A percentile compares a stretch with the other conserved stretches of the same genome.
Evolutionary conservation across 2,329 filamentous ascomycete species (phyloP).

Genomic region (Sporothrix phasma): DNA sequence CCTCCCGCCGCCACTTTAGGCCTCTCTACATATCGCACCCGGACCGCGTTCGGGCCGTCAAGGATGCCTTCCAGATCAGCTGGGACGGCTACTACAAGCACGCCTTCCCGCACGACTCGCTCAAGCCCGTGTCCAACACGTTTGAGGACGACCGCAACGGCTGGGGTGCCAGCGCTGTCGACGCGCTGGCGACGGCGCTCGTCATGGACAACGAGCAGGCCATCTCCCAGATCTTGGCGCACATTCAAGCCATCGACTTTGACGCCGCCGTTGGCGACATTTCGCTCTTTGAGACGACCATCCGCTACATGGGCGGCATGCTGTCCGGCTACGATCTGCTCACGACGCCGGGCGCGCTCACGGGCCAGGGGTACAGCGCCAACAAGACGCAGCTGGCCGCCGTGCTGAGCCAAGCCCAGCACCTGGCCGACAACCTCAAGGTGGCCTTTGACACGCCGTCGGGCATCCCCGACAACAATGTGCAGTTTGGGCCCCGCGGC

Average conservation of each 20-base stretch:
- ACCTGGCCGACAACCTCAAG: constrained; percentile 61
- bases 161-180: constrained; percentile 77
- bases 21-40: constrained; percentile 26
- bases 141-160: constrained; percentile 64
- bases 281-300: constrained; percentile 83
- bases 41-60: constrained; percentile 48
- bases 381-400: constrained; percentile 39
- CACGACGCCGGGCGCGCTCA: constrained; percentile 46
- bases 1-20: neutral
- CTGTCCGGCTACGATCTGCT: constrained; percentile 68
- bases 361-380: constrained; percentile 29
- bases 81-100: constrained; percentile 66
- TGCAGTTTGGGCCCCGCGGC: constrained; percentile 48
- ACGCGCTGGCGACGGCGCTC: constrained; percentile 69
- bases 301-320: constrained; percentile 75
- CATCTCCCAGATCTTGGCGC: constrained; percentile 60
- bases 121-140: constrained; percentile 56
- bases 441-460: constrained; percentile 69
- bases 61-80: constrained; percentile 57
- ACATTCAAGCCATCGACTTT: constrained; percentile 63
- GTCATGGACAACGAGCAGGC: constrained; percentile 62
- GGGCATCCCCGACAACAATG: constrained; percentile 62
- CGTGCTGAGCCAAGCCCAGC: constrained; percentile 57
- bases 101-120: constrained; percentile 68
- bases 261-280: constrained; percentile 49